phyloP scores from a whole-genome alignment of 345 rosid genomes.

The Iberis pinnata region DNA sequence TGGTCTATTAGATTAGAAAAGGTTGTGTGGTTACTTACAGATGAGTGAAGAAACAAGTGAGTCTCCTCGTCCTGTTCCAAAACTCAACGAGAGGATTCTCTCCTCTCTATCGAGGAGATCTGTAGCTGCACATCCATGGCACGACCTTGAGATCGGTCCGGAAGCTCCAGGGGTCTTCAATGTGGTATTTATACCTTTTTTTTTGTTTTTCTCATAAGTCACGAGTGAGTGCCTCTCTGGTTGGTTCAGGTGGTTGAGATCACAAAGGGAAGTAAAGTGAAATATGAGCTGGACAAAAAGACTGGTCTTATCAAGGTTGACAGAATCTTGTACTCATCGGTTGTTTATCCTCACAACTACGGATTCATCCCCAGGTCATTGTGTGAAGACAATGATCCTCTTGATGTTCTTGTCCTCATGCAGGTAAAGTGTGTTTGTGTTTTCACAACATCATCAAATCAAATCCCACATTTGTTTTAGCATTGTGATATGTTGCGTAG shows the following conservation, averaged over 20 bases:
- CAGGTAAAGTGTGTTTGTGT: constrained; percentile 49
- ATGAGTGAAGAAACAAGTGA: constrained; percentile 40
- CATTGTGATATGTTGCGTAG: constrained; percentile 39
- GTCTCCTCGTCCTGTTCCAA: constrained; percentile 38
- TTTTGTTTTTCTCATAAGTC: too few relatives aligned
- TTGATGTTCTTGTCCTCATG: constrained; percentile 90
- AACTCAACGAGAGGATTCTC: constrained; percentile 83
- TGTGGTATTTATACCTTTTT: too few relatives aligned
- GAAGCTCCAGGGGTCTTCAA: constrained; percentile 70
- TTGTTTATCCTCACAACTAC: constrained; percentile 99
- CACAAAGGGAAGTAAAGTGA: constrained; percentile 93
- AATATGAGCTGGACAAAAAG: constrained; percentile 95
- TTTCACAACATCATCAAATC: neutral
- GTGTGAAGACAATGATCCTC: constrained; percentile 95
- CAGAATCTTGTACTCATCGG: constrained; percentile 77
- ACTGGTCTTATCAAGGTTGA: constrained; percentile 94
- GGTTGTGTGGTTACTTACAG: constrained; percentile 8
- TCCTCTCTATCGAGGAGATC: constrained; percentile 89
- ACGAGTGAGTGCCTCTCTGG: constrained; percentile 2
- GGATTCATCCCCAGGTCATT: constrained; percentile 89
- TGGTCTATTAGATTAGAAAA: too few relatives aligned
- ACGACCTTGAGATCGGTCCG: constrained; percentile 97
- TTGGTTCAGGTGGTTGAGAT: constrained; percentile 90
- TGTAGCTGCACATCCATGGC: constrained; percentile 99
- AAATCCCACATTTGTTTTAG: neutral